Base-by-base conservation (phyloP, 805 yeast genomes). In the Cyberlindnera nakhonratchasimensis region DNA sequence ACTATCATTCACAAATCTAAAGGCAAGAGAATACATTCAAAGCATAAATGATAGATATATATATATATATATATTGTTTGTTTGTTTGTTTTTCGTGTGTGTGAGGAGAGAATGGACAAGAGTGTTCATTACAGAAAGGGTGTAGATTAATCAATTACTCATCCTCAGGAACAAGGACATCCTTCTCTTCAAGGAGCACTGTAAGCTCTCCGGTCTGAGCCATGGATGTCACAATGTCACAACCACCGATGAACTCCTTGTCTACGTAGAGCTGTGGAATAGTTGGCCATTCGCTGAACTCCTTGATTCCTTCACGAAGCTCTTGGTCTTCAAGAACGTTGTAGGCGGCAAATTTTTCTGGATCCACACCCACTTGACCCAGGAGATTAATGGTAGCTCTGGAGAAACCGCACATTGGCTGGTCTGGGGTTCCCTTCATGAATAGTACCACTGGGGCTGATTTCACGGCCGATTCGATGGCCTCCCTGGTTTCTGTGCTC, bases 391-490 rank as follows among this genome's bases (percentile, higher is more conserved):
- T 90, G 11, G 98, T 86, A 41, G 96, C 95, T 60, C 96, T 79
- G 11, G 97, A 89, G 59, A 93, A 93, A 1, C 99, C 99, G 71
- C 99, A 93, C 56, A 88, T 95, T 30, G 99, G 99, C 46, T 85
- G 89, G 58, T 91, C 95, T 14, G 99, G 99, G 3, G 96, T 91
- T 14, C 99, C 99, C 67, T 93, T 93, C 99, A 93, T 93, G 69
- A 93, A 93, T 33, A 93, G 71, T 8, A 93, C 99, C 17, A 93
- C 98, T 8, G 96, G 96, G 1, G 98, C 93, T 7, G 95, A 82
- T 5, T 67, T 70, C 20, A 93, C 84, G 2, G 98, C 98, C 33
- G 77, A 73, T 54, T 86, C 88, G 46, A 93, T 90, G 36, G 98
- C 97, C 19, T 75, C 70, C 52, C 76, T 79, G 47, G 91, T 85